Percentiles rank a stretch among this genome's conserved stretches.
phyloP scores from a whole-genome alignment of 2,329 filamentous ascomycete species.

The Microthyrium microscopicum region DNA sequence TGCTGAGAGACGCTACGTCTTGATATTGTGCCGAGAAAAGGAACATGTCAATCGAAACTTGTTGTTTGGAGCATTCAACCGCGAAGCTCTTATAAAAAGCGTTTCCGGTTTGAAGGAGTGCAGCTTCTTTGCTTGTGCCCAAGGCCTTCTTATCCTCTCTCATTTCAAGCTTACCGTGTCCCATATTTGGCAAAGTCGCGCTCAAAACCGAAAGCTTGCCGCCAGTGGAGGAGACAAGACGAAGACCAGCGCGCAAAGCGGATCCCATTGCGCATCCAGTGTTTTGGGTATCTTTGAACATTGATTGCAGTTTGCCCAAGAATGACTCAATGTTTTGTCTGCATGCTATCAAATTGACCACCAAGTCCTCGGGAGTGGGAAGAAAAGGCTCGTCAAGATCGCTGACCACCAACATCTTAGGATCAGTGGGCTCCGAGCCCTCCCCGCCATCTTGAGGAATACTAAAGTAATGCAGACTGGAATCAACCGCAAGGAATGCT shows the following conservation, averaged over 20 bases:
- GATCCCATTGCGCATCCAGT: slow-evolving; percentile 88
- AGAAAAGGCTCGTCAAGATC: slow-evolving; percentile 94
- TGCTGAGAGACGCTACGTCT: slow-evolving; percentile 90
- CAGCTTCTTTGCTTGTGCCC: slow-evolving; percentile 81
- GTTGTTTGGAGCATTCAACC: slow-evolving; percentile 96
- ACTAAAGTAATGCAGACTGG: slow-evolving; percentile 88
- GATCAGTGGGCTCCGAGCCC: slow-evolving; percentile 63
- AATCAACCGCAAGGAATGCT: slow-evolving; percentile 91
- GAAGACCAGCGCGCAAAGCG: slow-evolving; percentile 81
- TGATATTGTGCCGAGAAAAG: slow-evolving; percentile 92
- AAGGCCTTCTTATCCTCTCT: slow-evolving; percentile 92
- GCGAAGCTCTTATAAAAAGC: slow-evolving; percentile 99
- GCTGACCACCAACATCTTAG: slow-evolving; percentile 83
- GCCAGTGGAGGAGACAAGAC: slow-evolving; percentile 83
- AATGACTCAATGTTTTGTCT: slow-evolving; percentile 84
- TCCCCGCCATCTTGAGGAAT: slow-evolving; percentile 80
- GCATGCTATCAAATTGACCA: slow-evolving; percentile 79
- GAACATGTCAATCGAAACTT: slow-evolving; percentile 98
- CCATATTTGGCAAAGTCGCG: slow-evolving; percentile 77
- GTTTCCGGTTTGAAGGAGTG: slow-evolving; percentile 76
- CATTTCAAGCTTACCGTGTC: slow-evolving; percentile 79
- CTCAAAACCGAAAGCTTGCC: slow-evolving; percentile 90
- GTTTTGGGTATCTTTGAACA: slow-evolving; percentile 93
- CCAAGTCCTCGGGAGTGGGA: slow-evolving; percentile 77
- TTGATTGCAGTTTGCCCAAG: slow-evolving; percentile 75